These are phyloP conservation scores for Xylaria acuta DNA, from an alignment of 495 filamentous ascomycete species.

Conservation along the genomic window DNA sequence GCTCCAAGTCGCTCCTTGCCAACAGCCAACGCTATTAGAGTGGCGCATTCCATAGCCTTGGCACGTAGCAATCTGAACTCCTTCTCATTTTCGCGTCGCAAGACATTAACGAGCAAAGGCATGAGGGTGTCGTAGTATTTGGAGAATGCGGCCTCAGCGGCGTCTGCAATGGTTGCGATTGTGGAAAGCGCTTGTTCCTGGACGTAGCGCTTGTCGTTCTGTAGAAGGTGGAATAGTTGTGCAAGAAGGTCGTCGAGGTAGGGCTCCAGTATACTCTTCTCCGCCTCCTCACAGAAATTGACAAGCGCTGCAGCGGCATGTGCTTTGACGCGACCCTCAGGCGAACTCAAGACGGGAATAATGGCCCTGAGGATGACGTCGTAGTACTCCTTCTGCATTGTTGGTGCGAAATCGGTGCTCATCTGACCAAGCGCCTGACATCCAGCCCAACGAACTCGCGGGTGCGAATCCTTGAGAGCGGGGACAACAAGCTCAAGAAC, in stretches of 20 bases:
- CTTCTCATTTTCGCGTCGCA: conserved; percentile 87
- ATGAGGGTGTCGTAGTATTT: conserved; percentile 95
- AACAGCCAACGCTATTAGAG: conserved; percentile 93
- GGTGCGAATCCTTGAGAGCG: conserved; percentile 87
- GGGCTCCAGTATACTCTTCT: conserved; percentile 88
- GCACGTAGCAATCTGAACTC: conserved; percentile 89
- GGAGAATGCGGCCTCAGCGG: conserved; percentile 92
- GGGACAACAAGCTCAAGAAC: conserved; percentile 93
- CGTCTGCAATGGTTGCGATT: conserved; percentile 98
- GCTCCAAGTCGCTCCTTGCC: conserved; percentile 88
- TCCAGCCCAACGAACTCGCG: conserved; percentile 95
- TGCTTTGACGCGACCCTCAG: conserved; percentile 93
- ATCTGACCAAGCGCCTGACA: conserved; percentile 99
- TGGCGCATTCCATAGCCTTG: conserved; percentile 99
- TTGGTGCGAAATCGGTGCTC: conserved; percentile 99
- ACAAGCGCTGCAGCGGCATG: conserved; percentile 97
- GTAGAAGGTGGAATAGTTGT: conserved; percentile 81
- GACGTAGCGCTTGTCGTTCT: conserved; percentile 90
- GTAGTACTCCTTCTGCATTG: conserved; percentile 97
- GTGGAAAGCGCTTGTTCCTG: conserved; percentile 98
- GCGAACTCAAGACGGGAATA: conserved; percentile 87
- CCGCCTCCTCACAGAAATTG: conserved; percentile 99
- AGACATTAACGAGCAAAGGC: conserved; percentile 89
- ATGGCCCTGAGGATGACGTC: conserved; percentile 84
- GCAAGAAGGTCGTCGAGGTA: conserved; percentile 88